Base-by-base conservation (phyloP, 1,139 yeast genomes). In the Zygotorulaspora mrakii region DNA sequence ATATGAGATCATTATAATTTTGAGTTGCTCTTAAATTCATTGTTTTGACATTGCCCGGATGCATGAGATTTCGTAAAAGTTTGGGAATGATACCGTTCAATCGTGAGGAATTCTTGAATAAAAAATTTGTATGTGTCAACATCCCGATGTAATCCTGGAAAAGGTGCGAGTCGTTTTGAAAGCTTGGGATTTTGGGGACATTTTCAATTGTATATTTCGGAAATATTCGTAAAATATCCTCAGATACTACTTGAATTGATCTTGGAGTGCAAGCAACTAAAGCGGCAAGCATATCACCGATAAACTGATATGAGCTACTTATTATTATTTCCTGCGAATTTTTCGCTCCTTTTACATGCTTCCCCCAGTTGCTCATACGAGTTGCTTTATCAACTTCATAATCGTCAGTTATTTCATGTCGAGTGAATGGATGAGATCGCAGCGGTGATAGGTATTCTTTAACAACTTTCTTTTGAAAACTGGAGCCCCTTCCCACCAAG, bases 1-100 rank as follows among this genome's bases (percentile, higher is more conserved):
- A 67, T 2, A 76, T 66, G 31, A 70, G 62, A 43, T 67, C 67
- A 48, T 76, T 75, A 50, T 64, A 74, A 1, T 69, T 54, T 11
- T 57, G 57, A 0, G 67, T 51, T 2, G 70, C 67, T 18, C 66
- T 55, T 13, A 62, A 47, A 8, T 53, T 53, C 5, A 53, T 38
- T 0, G 74, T 69, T 14, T 52, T 57, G 2, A 58, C 45, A 44
- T 70, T 71, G 24, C 64, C 53, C 18, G 69, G 68, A 43, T 71
- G 68, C 47, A 71, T 56, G 29, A 72, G 43, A 33, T 69, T 68
- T 35, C 64, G 53, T 5, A 72, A 36, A 8, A 68, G 51, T 30
- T 62, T 59, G 2, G 67, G 63, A 3, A 67, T 56, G 2, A 66
- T 47, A n/a, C 69, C 68, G 34, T 57, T 56, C 31, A 50, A 47